These are phyloP conservation scores for Fraxinus latifolia DNA, from an alignment of 305 asterid genomes.

Conservation along the genomic window DNA sequence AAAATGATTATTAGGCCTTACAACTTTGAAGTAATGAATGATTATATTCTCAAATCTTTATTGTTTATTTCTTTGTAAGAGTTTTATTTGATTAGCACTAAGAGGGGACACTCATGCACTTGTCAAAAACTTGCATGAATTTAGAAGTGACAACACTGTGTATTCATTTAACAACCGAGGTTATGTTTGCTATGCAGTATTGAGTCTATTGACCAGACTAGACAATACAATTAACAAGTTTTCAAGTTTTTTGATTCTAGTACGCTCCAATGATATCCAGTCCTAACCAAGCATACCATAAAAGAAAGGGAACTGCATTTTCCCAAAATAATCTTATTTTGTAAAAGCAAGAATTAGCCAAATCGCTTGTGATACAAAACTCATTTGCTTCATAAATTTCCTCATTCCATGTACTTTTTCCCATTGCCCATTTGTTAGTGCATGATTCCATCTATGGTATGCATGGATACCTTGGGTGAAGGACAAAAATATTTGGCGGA, in stretches of 20 bases:
- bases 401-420: neutral
- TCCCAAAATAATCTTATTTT: neutral
- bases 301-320: neutral
- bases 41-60: conserved; percentile 4
- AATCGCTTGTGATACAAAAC: neutral
- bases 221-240: neutral
- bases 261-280: neutral
- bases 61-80: neutral
- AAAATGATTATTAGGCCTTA: neutral
- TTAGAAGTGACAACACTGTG: neutral
- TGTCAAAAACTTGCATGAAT: neutral
- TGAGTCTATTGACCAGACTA: neutral
- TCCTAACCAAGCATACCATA: neutral
- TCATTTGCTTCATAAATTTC: neutral
- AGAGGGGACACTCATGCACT: neutral
- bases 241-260: neutral
- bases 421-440: neutral
- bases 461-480: neutral
- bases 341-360: neutral
- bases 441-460: neutral
- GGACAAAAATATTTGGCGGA: neutral
- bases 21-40: neutral
- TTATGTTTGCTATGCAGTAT: neutral
- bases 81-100: neutral
- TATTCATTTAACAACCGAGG: neutral